These are phyloP conservation scores for Wilcoxina mikolae DNA, from an alignment of 495 filamentous ascomycete genomes.

Conservation along the genomic window DNA sequence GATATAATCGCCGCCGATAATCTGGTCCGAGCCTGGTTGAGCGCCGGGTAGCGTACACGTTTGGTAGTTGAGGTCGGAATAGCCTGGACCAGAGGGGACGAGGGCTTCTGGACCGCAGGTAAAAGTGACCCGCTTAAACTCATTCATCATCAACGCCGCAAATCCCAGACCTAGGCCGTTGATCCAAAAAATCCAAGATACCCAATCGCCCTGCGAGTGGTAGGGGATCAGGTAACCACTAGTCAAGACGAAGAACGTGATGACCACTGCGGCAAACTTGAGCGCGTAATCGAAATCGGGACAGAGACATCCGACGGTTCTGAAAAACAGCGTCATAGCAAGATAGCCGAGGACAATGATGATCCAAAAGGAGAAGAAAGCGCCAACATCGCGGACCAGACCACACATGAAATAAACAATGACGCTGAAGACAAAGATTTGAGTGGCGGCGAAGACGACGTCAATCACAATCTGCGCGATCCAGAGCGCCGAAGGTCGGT, in stretches of 20 bases:
- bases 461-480: conserved; percentile 71
- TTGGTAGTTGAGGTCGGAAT: conserved; percentile 52
- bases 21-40: conserved; percentile 41
- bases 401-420: conserved; percentile 73
- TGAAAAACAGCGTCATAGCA: conserved; percentile 66
- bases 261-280: conserved; percentile 56
- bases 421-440: conserved; percentile 55
- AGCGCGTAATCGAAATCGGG: conserved; percentile 78
- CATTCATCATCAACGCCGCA: conserved; percentile 65
- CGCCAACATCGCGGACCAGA: conserved; percentile 48
- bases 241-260: conserved; percentile 65
- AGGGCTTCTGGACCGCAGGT: conserved; percentile 49
- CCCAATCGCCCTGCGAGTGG: conserved; percentile 52
- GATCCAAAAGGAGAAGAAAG: conserved; percentile 67
- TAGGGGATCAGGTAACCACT: conserved; percentile 70
- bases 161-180: conserved; percentile 65
- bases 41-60: conserved; percentile 61
- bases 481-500: conserved; percentile 64
- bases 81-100: conserved; percentile 49
- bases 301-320: conserved; percentile 61
- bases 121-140: conserved; percentile 51
- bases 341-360: conserved; percentile 56
- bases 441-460: conserved; percentile 48
- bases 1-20: conserved; percentile 50
- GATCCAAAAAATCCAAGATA: conserved; percentile 70